Base-by-base conservation (phyloP, 2,329 filamentous ascomycete genomes). In the Fusarium domesticum region DNA sequence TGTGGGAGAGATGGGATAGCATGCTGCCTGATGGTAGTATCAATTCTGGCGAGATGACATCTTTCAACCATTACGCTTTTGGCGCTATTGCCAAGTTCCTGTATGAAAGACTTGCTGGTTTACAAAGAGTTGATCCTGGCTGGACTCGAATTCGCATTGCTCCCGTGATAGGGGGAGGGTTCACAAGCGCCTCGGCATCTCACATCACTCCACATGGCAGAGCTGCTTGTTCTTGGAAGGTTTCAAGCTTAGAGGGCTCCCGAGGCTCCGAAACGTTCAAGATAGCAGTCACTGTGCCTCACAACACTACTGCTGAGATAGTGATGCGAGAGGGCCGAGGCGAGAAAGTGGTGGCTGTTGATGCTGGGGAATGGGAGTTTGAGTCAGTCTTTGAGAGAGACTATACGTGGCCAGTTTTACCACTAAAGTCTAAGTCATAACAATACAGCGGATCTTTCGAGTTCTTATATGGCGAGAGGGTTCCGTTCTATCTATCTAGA, bases 1-100 rank as follows among this genome's bases (percentile, higher is more conserved):
- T 67, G 1, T 72, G 68, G 70, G 70, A 72, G 51, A 61, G 70
- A 5, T 72, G 69, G 69, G 65, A 72, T 17, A 62, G 58, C 15
- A 62, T 72, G 50, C 43, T 67, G 7, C 61, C 65, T 0, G 61
- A 71, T 37, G 67, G 66, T 0, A 57, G 45, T 0, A 61, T 72
- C 30, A 72, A 72, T 39, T 61, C 65, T 0, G 64, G 69, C 0
- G 53, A 64, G 18, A 72, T 72, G 69, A 72, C 68, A 0, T 68
- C 63, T 11, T 68, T 70, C 34, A 70, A 73, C 37, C 67, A 72
- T 44, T 72, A 72, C 32, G 67, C 69, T 0, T 64, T 70, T 14
- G 68, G 69, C 0, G 62, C 64, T 5, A 64, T 72, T 4, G 64
- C 61, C 5, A 61, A 64, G 8, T 71, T 69, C 59, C 53, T 72